These are phyloP conservation scores for Taxillus chinensis DNA, from an alignment of 164 flowering plant species.

Conservation along the genomic window DNA sequence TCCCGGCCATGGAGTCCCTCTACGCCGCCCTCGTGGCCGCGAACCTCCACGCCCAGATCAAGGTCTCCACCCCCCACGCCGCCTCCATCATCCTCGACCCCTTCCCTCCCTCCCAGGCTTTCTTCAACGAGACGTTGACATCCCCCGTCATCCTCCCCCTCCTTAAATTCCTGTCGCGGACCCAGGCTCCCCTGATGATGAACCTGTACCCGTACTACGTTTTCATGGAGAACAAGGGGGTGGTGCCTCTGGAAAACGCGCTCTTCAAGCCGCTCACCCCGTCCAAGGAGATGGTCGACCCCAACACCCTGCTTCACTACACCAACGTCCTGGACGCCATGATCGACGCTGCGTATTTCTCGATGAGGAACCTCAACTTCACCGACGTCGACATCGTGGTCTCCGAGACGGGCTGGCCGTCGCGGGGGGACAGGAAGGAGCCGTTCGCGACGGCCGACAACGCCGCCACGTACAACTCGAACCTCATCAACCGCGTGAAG, in stretches of 20 bases:
- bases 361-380: conserved; percentile 76
- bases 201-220: conserved; percentile 94
- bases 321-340: conserved; percentile 88
- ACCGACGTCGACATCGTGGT: conserved; percentile 71
- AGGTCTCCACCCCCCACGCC: conserved; percentile 80
- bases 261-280: conserved; percentile 79
- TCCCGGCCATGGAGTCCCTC: conserved; percentile 80
- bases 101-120: conserved; percentile 95
- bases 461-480: conserved; percentile 82
- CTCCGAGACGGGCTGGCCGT: conserved; percentile 94
- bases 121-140: conserved; percentile 60
- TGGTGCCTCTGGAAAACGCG: conserved; percentile 77
- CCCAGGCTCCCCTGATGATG: conserved; percentile 81
- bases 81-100: conserved; percentile 76
- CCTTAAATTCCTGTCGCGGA: conserved; percentile 56
- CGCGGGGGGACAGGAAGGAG: conserved; percentile 69
- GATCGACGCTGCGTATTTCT: conserved; percentile 78
- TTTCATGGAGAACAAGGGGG: conserved; percentile 90
- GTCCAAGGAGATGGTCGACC: conserved; percentile 89
- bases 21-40: conserved; percentile 67
- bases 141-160: conserved; percentile 45
- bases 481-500: conserved; percentile 68
- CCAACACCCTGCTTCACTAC: conserved; percentile 88
- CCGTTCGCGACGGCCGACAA: conserved; percentile 79
- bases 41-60: conserved; percentile 54